A percentile compares a stretch with the other conserved stretches of the same genome.
These are phyloP conservation scores for Fusarium annulatum DNA, from an alignment of 2,329 filamentous ascomycete species.

Conservation along the genomic window DNA sequence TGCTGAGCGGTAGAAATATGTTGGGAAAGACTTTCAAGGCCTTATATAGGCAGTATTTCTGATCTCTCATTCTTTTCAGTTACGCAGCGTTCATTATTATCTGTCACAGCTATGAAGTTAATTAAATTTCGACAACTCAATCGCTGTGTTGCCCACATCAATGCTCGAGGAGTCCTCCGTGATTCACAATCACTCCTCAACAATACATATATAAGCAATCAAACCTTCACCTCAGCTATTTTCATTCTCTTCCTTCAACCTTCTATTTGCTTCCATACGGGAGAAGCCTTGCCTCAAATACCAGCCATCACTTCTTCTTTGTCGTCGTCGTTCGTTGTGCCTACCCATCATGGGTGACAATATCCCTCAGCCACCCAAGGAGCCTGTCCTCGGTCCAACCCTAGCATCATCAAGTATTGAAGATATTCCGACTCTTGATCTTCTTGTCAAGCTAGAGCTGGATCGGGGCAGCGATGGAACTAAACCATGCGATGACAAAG, in stretches of 20 bases:
- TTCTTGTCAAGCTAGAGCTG: neutral
- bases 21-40: neutral
- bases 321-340: neutral
- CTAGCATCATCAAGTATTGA: neutral
- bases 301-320: neutral
- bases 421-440: conserved; percentile 4
- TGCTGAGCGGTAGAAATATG: neutral
- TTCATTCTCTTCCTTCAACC: neutral
- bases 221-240: neutral
- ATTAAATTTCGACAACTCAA: neutral
- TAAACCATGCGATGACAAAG: neutral
- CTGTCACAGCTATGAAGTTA: neutral
- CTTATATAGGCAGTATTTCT: neutral
- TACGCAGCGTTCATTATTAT: neutral
- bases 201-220: neutral
- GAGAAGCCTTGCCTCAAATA: neutral
- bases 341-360: conserved; percentile 5
- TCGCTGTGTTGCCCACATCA: neutral
- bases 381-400: neutral
- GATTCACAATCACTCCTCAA: conserved; percentile 9
- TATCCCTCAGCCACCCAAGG: neutral
- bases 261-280: neutral
- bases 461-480: neutral
- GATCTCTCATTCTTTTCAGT: neutral
- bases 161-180: neutral